Evolutionary conservation across 2,329 filamentous ascomycete species (phyloP), one percentile per base, ranked within the genome.

Genomic region (Monilinia fructigena): DNA sequence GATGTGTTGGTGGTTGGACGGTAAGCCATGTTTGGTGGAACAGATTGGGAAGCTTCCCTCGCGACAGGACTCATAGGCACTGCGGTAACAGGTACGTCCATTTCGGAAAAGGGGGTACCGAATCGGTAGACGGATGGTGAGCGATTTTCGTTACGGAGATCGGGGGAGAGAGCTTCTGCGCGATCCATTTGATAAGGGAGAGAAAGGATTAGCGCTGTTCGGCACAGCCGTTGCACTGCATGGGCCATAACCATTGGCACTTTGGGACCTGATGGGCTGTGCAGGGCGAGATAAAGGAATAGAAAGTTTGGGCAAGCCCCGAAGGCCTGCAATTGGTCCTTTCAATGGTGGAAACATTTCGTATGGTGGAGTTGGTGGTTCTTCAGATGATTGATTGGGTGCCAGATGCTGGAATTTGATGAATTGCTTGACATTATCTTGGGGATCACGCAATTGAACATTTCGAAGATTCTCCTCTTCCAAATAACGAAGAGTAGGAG

Each of bases 341-440:
- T 62, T 62, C 8, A 75, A 76, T 66, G 79, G 73, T 18, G 85
- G 83, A 68, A 83, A 83, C 72, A 88, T 80, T 79, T 91, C 87
- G 71, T 89, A 89, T 4, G 89, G 88, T 20, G 90, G 89, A 10
- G 89, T 89, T 11, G 85, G 85, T 10, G 87, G 86, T n/a, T 90
- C 84, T 63, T 89, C 85, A 31, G 78, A 74, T 76, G 72, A 75
- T 28, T 63, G 60, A 14, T 67, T 60, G 65, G 85, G 83, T 60
- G 84, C 80, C 67, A 86, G 75, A 76, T 90, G 89, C 76, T 98
- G 94, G 76, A 97, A 93, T 75, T 86, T 86, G 63, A 98, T 84
- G 78, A 97, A 98, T 71, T 96, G 92, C 74, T 91, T 89, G 47
- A 98, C 92, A 72, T 94, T 96, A 79, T 97, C 93, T 77, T 96